These are phyloP conservation scores for Furcasterigmium furcatum DNA, from an alignment of 2,329 filamentous ascomycete species.

Conservation along the genomic window DNA sequence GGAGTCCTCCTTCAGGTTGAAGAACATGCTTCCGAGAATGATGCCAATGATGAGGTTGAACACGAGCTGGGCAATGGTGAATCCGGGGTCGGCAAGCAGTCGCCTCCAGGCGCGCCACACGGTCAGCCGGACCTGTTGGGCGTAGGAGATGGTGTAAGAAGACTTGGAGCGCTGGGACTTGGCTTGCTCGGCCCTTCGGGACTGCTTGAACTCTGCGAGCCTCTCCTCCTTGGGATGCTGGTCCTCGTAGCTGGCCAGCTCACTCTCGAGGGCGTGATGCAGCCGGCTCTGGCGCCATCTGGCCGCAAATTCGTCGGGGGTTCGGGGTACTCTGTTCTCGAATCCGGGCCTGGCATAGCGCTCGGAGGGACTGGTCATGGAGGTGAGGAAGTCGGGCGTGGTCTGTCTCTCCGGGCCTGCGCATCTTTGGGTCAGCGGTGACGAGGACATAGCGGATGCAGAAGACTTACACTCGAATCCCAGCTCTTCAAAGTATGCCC, in stretches of 20 bases:
- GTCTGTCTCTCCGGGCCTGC: constrained; percentile 44
- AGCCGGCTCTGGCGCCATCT: constrained; percentile 62
- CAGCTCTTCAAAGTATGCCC: constrained; percentile 60
- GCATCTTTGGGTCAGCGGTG: too few species aligned
- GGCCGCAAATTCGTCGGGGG: constrained; percentile 61
- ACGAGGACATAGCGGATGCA: too few species aligned
- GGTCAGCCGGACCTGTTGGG: constrained; percentile 61
- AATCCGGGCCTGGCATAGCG: constrained; percentile 55
- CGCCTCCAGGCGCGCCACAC: constrained; percentile 64
- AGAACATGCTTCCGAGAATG: constrained; percentile 65
- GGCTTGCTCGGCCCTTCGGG: constrained; percentile 43
- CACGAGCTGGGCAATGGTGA: constrained; percentile 24
- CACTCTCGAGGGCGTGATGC: constrained; percentile 57
- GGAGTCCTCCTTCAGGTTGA: constrained; percentile 50
- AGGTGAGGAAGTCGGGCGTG: constrained; percentile 69
- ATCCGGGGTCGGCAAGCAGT: constrained; percentile 58
- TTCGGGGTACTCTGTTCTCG: constrained; percentile 59
- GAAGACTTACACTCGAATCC: constrained; percentile 58
- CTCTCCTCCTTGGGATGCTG: constrained; percentile 10
- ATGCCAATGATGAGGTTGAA: constrained; percentile 42
- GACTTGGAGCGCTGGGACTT: constrained; percentile 69
- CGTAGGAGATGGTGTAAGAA: constrained; percentile 75
- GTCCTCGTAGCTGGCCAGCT: constrained; percentile 24
- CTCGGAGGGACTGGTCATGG: constrained; percentile 62
- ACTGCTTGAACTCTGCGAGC: neutral